phyloP scores from a whole-genome alignment of 805 yeast species.

The Blastobotrys chiropterorum region DNA sequence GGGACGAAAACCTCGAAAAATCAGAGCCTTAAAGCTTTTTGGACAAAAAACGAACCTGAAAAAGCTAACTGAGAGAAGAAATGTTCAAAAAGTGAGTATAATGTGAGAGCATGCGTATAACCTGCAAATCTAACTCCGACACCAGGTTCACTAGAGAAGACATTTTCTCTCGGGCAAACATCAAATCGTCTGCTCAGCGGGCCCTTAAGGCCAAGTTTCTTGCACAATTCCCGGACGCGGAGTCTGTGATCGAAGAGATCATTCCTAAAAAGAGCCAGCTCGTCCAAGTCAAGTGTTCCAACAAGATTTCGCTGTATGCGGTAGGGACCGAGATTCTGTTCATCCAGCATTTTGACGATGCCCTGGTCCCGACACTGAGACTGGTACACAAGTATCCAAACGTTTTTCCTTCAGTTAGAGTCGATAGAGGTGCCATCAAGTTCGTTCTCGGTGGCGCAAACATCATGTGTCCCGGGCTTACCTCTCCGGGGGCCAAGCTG shows the following conservation, averaged over 20 bases:
- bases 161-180: conserved; percentile 82
- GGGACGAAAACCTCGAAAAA: no score
- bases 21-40: no score
- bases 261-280: conserved; percentile 87
- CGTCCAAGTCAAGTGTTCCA: conserved; percentile 79
- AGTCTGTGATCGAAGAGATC: conserved; percentile 68
- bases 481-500: conserved; percentile 72
- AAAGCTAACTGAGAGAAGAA: not conserved
- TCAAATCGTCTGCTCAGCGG: conserved; percentile 91
- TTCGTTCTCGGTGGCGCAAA: conserved; percentile 94
- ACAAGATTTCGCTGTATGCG: conserved; percentile 71
- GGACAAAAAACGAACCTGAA: no score
- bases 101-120: not conserved
- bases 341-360: conserved; percentile 75
- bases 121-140: no score
- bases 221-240: conserved; percentile 66
- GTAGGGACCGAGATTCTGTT: conserved; percentile 68
- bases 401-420: conserved; percentile 79
- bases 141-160: conserved; percentile 70
- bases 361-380: conserved; percentile 66
- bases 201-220: conserved; percentile 72
- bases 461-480: conserved; percentile 93
- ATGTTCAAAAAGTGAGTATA: conserved; percentile 20
- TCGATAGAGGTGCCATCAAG: conserved; percentile 94
- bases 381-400: conserved; percentile 46